Evolutionary conservation across 208 protist genomes (phyloP).

Genomic region (Trichomonas tenax): DNA sequence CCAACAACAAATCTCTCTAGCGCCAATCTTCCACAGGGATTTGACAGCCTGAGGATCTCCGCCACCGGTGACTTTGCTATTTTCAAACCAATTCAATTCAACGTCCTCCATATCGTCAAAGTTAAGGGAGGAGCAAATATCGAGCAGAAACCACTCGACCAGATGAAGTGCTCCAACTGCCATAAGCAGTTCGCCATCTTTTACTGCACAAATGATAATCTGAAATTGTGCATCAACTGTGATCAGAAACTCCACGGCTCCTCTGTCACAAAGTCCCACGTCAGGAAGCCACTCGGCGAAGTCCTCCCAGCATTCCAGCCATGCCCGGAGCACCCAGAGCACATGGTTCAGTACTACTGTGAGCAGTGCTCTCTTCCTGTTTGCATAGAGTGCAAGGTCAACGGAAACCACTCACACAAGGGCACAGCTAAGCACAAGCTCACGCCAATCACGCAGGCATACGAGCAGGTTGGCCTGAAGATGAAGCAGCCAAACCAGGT

Average conservation of each 20-base stretch:
- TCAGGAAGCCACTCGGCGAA: neutral
- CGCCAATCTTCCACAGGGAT: neutral
- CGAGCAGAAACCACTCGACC: neutral
- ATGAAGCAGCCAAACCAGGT: neutral
- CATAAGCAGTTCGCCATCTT: neutral
- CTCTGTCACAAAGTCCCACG: neutral
- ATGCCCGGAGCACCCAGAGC: neutral
- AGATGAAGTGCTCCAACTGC: neutral
- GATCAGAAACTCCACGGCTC: neutral
- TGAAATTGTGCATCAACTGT: neutral
- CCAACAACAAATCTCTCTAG: too few relatives aligned
- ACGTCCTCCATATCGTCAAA: neutral
- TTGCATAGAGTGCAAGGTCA: neutral
- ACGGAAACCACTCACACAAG: neutral
- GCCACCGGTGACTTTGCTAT: neutral
- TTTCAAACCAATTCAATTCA: neutral
- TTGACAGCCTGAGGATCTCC: neutral
- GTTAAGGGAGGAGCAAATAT: neutral
- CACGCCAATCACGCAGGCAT: neutral
- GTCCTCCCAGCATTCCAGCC: neutral
- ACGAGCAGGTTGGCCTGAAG: neutral
- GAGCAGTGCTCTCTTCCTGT: neutral
- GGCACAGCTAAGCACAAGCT: neutral
- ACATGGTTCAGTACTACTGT: neutral
- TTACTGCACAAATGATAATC: neutral